Evolutionary conservation across 169 alveolate genomes (phyloP), one percentile per base, ranked within the genome.

Genomic region (Cyclospora cayetanensis): DNA sequence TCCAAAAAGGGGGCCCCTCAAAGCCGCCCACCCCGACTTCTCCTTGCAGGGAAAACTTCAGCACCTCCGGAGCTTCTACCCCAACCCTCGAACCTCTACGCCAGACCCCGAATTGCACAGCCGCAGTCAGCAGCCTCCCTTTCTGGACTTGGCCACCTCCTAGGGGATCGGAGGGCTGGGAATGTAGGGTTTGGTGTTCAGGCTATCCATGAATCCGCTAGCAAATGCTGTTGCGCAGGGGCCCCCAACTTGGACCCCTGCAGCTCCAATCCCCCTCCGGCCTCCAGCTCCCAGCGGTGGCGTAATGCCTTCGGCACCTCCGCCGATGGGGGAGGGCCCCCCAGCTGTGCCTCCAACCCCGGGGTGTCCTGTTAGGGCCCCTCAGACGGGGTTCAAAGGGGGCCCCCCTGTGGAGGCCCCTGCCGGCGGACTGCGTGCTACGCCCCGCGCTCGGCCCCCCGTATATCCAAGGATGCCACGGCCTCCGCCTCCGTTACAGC

Each of bases 401-500:
- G n/a, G n/a, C n/a, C n/a, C n/a, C n/a, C n/a, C n/a, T n/a, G n/a
- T n/a, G n/a, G n/a, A n/a, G n/a, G n/a, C n/a, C n/a, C n/a, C n/a
- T n/a, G n/a, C n/a, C n/a, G n/a, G n/a, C n/a, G n/a, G n/a, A n/a
- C n/a, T n/a, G n/a, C n/a, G n/a, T n/a, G n/a, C n/a, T n/a, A n/a
- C n/a, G n/a, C n/a, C n/a, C n/a, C n/a, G n/a, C n/a, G n/a, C n/a
- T n/a, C n/a, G n/a, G n/a, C n/a, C n/a, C n/a, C n/a, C n/a, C n/a
- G n/a, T n/a, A n/a, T n/a, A n/a, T n/a, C n/a, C n/a, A n/a, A n/a
- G n/a, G n/a, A 63, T 7, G 74, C 74, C 74, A 63, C 25, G 31
- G 74, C 74, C 74, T 63, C 74, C 74, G 5, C 74, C 74, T 34
- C 74, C 74, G 1, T n/a, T n/a, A n/a, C n/a, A n/a, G n/a, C n/a